phyloP scores from a whole-genome alignment of 352 stramenopile species.

The Globisporangium apiculatum region DNA sequence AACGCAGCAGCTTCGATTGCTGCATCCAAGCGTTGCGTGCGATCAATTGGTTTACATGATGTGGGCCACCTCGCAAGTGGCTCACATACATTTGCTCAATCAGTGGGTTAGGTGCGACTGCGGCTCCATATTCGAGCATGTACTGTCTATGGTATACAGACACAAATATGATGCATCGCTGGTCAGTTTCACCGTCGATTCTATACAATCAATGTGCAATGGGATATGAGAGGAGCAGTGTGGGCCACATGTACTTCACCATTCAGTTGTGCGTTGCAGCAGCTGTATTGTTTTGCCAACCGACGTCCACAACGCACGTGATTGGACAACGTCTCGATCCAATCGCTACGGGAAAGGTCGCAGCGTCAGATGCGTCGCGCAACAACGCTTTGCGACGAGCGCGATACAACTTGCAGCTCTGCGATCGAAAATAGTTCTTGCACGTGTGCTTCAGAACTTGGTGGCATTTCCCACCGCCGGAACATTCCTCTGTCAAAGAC shows the following conservation, averaged over 20 bases:
- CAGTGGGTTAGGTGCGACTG: background rate
- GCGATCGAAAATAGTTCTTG: too few relatives aligned
- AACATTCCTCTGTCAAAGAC: constrained; percentile 6
- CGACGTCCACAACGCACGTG: background rate
- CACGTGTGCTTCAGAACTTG: background rate
- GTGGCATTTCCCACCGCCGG: constrained; percentile 9
- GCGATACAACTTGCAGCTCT: background rate
- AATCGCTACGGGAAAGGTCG: background rate
- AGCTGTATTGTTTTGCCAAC: background rate
- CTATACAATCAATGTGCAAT: too few relatives aligned
- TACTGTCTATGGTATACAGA: too few relatives aligned
- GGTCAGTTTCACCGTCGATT: too few relatives aligned
- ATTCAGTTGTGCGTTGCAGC: too few relatives aligned
- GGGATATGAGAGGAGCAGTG: too few relatives aligned
- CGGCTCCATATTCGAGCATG: background rate
- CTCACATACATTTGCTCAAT: background rate
- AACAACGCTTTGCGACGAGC: background rate
- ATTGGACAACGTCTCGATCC: background rate
- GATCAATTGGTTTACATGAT: background rate
- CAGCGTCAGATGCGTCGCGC: background rate
- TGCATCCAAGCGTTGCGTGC: background rate
- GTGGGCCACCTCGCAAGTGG: background rate
- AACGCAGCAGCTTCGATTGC: background rate
- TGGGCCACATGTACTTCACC: too few relatives aligned
- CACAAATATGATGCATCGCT: too few relatives aligned